A percentile compares a stretch with the other conserved stretches of the same genome.
These are phyloP conservation scores for Yamadazyma atmosphaerica DNA, from an alignment of 1,139 yeast species.

Conservation along the genomic window DNA sequence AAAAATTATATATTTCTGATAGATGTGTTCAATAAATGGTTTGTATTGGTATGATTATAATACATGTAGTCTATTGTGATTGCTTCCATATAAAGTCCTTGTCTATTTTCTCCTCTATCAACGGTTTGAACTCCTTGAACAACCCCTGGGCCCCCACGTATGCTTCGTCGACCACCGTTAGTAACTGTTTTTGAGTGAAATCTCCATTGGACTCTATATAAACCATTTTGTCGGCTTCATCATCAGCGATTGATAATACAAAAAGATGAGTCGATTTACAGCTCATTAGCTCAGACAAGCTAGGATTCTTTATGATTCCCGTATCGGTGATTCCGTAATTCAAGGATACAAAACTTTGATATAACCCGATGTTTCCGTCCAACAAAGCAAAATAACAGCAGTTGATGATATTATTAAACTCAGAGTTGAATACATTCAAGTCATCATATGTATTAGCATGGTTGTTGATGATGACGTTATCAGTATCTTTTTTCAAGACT, in stretches of 20 bases:
- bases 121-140: conserved; percentile 47
- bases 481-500: conserved; percentile 28
- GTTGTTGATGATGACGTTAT: conserved; percentile 50
- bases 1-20: no score
- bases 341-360: conserved; percentile 59
- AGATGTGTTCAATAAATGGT: neutral
- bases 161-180: conserved; percentile 48
- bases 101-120: conserved; percentile 48
- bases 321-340: conserved; percentile 22
- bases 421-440: conserved; percentile 45
- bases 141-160: conserved; percentile 44
- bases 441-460: conserved; percentile 22
- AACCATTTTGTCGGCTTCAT: conserved; percentile 54
- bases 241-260: conserved; percentile 58
- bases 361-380: conserved; percentile 76
- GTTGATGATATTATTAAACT: conserved; percentile 71
- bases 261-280: conserved; percentile 66
- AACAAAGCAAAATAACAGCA: conserved; percentile 70
- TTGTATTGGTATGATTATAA: neutral
- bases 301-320: conserved; percentile 45
- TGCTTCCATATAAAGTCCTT: conserved; percentile 63
- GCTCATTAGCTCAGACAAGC: conserved; percentile 33
- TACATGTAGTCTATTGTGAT: neutral
- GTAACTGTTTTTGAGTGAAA: conserved; percentile 58
- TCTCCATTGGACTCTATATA: conserved; percentile 72